Conservation (phyloP, 768 basidiomycete genomes). For the Mycena leptocephala region DNA sequence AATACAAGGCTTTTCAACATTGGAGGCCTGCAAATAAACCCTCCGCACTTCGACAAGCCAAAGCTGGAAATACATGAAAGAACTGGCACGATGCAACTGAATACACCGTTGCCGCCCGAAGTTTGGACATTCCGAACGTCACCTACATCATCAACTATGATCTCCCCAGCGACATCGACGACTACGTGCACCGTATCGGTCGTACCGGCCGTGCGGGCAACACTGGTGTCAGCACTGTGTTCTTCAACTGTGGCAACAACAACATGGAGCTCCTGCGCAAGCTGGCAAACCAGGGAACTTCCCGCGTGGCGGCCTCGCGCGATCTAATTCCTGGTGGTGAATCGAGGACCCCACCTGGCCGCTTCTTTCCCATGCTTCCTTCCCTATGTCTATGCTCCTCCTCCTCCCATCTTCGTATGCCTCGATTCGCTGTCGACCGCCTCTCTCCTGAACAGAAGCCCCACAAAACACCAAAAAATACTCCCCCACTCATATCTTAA, state of each 20-base stretch:
- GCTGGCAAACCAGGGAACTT: conserved; percentile 96
- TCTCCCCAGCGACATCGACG: conserved; percentile 97
- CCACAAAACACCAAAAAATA: conserved; percentile 30
- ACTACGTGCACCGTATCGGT: conserved; percentile 98
- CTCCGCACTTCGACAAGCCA: too few relatives aligned
- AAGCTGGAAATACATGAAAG: too few relatives aligned
- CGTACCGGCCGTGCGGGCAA: conserved; percentile 99
- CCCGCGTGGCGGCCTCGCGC: conserved; percentile 90
- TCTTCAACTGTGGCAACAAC: conserved; percentile 95
- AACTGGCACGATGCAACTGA: too few relatives aligned
- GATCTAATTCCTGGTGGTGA: conserved; percentile 65
- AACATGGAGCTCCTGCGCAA: conserved; percentile 96
- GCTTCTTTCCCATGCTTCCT: conserved; percentile 3
- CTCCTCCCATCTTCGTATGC: conserved; percentile 2
- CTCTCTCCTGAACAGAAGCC: too few relatives aligned
- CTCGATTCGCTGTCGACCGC: neutral
- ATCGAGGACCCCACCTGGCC: conserved; percentile 28
- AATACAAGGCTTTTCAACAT: too few relatives aligned
- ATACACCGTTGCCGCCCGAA: conserved; percentile 98
- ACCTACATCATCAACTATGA: conserved; percentile 99
- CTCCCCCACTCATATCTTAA: conserved; percentile 36
- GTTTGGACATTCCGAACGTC: conserved; percentile 99
- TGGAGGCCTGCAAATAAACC: too few relatives aligned
- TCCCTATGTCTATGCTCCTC: conserved; percentile 11
- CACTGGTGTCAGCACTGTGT: conserved; percentile 95